Evolutionary conservation across 352 stramenopile species (phyloP), one percentile per base, ranked within the genome.

Genomic region (Phytophthora vignae): DNA sequence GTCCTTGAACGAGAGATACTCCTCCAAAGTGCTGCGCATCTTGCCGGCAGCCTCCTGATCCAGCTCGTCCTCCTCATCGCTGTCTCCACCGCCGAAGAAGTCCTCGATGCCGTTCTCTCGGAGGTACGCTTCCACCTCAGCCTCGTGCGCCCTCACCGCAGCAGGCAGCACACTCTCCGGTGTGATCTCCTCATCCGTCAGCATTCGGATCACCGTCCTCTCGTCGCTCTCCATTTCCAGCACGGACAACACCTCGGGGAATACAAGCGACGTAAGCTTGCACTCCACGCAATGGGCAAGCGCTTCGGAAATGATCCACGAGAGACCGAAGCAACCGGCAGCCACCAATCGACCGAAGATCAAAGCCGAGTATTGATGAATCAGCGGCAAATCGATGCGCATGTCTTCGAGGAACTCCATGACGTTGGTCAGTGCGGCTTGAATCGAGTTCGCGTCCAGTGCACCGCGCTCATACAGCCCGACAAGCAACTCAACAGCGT

Each of bases 361-460:
- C 22, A 92, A 55, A 6, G 81, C 90, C 27, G 77, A 90, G 73
- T 95, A 95, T 71, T 94, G 78, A 49, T 96, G 87, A 17, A 93
- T 85, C 14, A 93, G 77, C 17, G 90, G 90, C 29, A 96, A 88
- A 66, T 97, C 90, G 55, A 97, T 97, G 55, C 83, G 85, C 61
- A 97, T 81, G 40, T 97, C 90, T 60, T 96, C 90, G 6, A 97
- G 72, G 55, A 95, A 95, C 69, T 96, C 88, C 66, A 92, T 87
- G 17, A 85, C 87, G 19, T 83, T 88, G 22, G 90, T 63, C 4
- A 97, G 59, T 6, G 85, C 88, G 25, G 76, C 53, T 59, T 97
- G 87, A 14, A 97, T 93, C 21, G 79, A 87, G 33, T 87, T 90
- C 0, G 88, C 87, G 44, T 90, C 84, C 8, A 97, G 64, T 19